These are phyloP conservation scores for Coemansia sp. DNA, from an alignment of 371 early-diverging fungal genomes.

Conservation along the genomic window DNA sequence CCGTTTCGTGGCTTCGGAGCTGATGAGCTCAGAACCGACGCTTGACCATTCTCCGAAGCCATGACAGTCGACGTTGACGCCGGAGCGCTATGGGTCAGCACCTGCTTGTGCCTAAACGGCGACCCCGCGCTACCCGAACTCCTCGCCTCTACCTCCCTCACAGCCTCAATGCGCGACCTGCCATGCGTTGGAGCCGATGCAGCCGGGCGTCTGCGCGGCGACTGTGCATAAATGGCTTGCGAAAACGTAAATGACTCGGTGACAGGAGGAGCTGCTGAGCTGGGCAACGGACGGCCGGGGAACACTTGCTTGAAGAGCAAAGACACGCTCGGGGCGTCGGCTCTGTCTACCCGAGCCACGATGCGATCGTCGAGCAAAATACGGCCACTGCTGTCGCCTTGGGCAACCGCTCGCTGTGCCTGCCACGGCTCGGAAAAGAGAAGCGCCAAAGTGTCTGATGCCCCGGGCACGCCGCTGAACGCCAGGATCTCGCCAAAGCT, in stretches of 20 bases:
- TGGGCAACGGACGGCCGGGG: conserved; percentile 24
- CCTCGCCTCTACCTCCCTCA: conserved; percentile 2
- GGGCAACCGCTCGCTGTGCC: conserved; percentile 43
- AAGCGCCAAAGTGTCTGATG: conserved; percentile 24
- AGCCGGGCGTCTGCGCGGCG: conserved; percentile 23
- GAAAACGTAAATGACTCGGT: conserved; percentile 15
- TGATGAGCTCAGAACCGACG: conserved; percentile 9
- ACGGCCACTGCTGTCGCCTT: conserved; percentile 27
- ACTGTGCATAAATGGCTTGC: conserved; percentile 38
- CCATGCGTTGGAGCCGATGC: conserved; percentile 1
- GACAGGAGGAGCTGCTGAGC: conserved; percentile 15
- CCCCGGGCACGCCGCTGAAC: conserved; percentile 21
- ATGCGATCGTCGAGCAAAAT: conserved; percentile 33
- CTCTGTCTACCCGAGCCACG: conserved; percentile 18
- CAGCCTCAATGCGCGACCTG: conserved; percentile 5
- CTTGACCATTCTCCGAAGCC: conserved; percentile 3
- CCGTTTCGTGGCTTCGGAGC: conserved; percentile 38
- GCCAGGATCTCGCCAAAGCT: conserved; percentile 35
- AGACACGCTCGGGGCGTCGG: conserved; percentile 20
- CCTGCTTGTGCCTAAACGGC: conserved; percentile 23
- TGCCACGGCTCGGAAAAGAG: conserved; percentile 48
- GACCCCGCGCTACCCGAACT: conserved; percentile 6
- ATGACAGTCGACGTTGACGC: conserved; percentile 2
- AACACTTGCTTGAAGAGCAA: conserved; percentile 33
- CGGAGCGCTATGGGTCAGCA: background rate